These are phyloP conservation scores for Candida ovalis DNA, from an alignment of 805 yeast species.

Conservation along the genomic window DNA sequence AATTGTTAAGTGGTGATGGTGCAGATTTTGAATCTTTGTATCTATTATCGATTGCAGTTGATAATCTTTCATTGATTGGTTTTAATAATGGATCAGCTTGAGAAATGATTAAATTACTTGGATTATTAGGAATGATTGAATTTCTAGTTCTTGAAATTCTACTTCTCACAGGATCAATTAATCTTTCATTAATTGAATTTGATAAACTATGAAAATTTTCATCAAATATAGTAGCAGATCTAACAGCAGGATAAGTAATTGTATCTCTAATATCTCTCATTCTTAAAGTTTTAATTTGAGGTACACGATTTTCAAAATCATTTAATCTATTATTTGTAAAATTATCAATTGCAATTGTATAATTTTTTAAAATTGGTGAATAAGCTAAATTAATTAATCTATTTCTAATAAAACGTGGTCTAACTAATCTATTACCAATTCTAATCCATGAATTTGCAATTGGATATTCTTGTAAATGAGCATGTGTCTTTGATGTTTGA, in stretches of 20 bases:
- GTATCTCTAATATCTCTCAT: conserved; percentile 45
- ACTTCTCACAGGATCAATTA: conserved; percentile 47
- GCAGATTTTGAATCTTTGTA: conserved; percentile 23
- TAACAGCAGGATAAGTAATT: conserved; percentile 48
- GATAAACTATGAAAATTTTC: conserved; percentile 31
- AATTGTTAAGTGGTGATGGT: no score
- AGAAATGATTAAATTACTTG: conserved; percentile 61
- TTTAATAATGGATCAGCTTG: conserved; percentile 57
- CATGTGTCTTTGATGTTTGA: conserved; percentile 30
- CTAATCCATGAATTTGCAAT: conserved; percentile 35
- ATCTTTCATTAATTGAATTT: conserved; percentile 29
- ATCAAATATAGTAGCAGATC: conserved; percentile 35
- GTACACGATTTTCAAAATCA: conserved; percentile 54
- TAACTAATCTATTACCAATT: conserved; percentile 23
- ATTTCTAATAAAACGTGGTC: conserved; percentile 25
- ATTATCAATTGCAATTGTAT: conserved; percentile 38
- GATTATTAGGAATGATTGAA: conserved; percentile 51
- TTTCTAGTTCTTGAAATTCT: conserved; percentile 46
- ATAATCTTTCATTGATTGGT: conserved; percentile 58
- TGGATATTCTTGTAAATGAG: conserved; percentile 47
- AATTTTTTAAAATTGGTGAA: conserved; percentile 18
- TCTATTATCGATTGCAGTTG: conserved; percentile 33
- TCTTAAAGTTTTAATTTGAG: conserved; percentile 54
- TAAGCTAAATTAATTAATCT: conserved; percentile 22
- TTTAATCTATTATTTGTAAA: conserved; percentile 52